phyloP scores from a whole-genome alignment of 768 basidiomycete genomes.

The Termitomyces sp. region DNA sequence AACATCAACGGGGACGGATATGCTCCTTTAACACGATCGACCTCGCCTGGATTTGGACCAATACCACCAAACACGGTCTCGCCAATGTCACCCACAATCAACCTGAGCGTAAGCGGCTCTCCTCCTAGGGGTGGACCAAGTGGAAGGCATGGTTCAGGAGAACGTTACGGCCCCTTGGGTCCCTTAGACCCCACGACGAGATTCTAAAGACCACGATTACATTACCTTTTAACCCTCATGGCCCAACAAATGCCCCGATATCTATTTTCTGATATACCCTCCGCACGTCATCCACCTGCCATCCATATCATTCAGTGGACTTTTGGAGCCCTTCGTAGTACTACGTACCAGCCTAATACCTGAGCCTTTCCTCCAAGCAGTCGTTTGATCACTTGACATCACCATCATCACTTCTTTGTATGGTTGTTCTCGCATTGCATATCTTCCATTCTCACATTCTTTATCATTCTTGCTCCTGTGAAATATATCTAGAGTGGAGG shows the following conservation, averaged over 20 bases:
- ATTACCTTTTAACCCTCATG: conserved; percentile 20
- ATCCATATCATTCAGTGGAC: conserved; percentile 25
- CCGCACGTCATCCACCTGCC: conserved; percentile 26
- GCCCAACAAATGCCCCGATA: conserved; percentile 20
- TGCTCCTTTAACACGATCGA: conserved; percentile 48
- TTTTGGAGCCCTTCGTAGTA: conserved; percentile 20
- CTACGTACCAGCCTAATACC: conserved; percentile 30
- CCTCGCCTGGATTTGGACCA: conserved; percentile 35
- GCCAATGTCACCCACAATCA: conserved; percentile 35
- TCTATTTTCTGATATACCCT: conserved; percentile 38
- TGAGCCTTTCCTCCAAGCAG: conserved; percentile 4
- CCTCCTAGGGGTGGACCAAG: conserved; percentile 11
- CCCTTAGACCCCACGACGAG: conserved; percentile 58
- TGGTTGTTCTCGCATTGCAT: conserved; percentile 16
- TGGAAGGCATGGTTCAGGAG: conserved; percentile 24
- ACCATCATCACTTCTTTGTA: conserved; percentile 9
- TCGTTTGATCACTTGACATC: conserved; percentile 8
- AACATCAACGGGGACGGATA: conserved; percentile 49
- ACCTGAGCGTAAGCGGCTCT: conserved; percentile 19
- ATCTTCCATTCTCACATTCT: conserved; percentile 8
- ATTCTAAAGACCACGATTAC: conserved; percentile 32
- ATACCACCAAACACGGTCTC: conserved; percentile 31
- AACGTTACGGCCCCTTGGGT: conserved; percentile 53
- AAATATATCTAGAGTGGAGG: conserved; percentile 11
- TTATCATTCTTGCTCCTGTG: conserved; percentile 10